Base-by-base conservation (phyloP, 1,139 yeast genomes). In the Lodderomyces beijingensis region DNA sequence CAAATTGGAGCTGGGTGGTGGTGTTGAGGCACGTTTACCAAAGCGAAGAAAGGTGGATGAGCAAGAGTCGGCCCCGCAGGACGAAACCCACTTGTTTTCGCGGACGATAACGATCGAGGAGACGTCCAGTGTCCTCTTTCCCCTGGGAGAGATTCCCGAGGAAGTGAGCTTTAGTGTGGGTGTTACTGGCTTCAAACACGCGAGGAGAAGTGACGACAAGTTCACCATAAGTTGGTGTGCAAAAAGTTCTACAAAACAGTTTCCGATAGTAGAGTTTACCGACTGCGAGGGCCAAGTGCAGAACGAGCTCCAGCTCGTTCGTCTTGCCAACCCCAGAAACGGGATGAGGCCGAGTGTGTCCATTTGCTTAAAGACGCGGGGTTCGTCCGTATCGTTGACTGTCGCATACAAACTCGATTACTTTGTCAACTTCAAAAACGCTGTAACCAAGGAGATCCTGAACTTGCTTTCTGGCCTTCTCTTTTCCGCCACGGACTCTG, bases 361-460 rank as follows among this genome's bases (percentile, higher is more conserved):
- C 8, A 13, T 29, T 14, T 16, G 16, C 16, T 29, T 29, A 22
- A 29, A 29, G 14, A 10, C 16, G 5, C 21, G 15, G 13, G 17
- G 24, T 5, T 22, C 17, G 5, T 3, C 16, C 4, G 12, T 29
- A 2, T 12, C 10, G 3, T 2, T 22, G 13, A 23, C 13, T 2
- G n/a, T 29, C 11, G 16, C 27, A 4, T 29, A 29, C 13, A 12
- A n/a, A 8, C 11, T 29, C 16, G 18, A 16, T 15, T 29, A 29
- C 16, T 11, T 5, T 10, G 11, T 23, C 16, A 21, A 19, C 12
- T 29, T 29, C 16, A 17, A 29, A 7, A 29, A 29, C 9, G 14
- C 20, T 12, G 17, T 30, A 4, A 18, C 18, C 16, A 24, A 18
- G 8, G 27, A 30, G 11, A 24, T 30, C 5, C 28, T 24, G 28